Conservation (phyloP, 2,329 filamentous ascomycete genomes). For the Sphaerulina vaccinii region DNA sequence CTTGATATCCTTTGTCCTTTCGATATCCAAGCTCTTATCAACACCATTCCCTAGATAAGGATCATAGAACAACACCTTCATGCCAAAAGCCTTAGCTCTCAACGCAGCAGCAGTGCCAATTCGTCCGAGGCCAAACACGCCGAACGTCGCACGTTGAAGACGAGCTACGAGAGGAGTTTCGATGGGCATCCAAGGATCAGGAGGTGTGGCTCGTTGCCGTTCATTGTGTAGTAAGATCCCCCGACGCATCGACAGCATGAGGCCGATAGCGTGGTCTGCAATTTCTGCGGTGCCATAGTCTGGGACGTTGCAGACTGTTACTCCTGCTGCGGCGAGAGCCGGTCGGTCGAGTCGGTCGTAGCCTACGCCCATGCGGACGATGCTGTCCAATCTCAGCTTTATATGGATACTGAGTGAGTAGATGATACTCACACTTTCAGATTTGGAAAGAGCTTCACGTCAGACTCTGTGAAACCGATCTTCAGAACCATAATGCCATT, state of each 20-base stretch:
- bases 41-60: conserved; percentile 36
- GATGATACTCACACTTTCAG: conserved; percentile 33
- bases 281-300: conserved; percentile 37
- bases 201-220: conserved; percentile 32
- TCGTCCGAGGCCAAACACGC: conserved; percentile 33
- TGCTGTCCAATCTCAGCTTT: conserved; percentile 19
- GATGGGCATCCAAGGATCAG: conserved; percentile 34
- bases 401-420: neutral
- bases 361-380: conserved; percentile 37
- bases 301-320: conserved; percentile 35
- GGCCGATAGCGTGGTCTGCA: conserved; percentile 35
- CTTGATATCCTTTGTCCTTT: conserved; percentile 33
- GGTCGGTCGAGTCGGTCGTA: conserved; percentile 35
- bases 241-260: conserved; percentile 32
- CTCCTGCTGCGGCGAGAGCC: conserved; percentile 27
- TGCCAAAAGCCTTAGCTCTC: conserved; percentile 36
- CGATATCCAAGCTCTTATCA: conserved; percentile 34
- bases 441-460: conserved; percentile 32
- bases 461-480: conserved; percentile 30
- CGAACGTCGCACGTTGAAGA: conserved; percentile 31
- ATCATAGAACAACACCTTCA: conserved; percentile 37
- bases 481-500: conserved; percentile 35
- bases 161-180: conserved; percentile 32
- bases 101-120: conserved; percentile 35
- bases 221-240: conserved; percentile 36